Evolutionary conservation across 2,329 filamentous ascomycete genomes (phyloP).

Genomic region (Sporothrix mexicana): DNA sequence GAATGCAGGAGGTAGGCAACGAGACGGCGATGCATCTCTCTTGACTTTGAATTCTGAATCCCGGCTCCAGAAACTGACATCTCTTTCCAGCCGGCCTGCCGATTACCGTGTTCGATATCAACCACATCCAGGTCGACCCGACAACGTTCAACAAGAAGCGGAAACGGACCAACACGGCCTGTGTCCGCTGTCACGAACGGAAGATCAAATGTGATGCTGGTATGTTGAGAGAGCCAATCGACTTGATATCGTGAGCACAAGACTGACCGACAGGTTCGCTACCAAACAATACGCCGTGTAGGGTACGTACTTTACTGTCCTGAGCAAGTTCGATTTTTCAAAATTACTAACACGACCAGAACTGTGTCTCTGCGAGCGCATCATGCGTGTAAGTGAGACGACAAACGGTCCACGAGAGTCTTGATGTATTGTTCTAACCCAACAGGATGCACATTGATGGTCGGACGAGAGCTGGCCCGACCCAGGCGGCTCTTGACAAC

Average conservation of each 20-base stretch:
- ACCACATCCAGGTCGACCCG: constrained; percentile 35
- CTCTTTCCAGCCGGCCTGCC: constrained; percentile 12
- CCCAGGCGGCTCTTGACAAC: neutral
- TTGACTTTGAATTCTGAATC: neutral
- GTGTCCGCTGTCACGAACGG: constrained; percentile 36
- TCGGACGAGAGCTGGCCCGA: constrained; percentile 22
- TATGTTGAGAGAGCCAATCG: constrained; percentile 18
- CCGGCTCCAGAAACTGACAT: neutral
- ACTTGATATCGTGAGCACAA: neutral
- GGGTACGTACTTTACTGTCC: neutral
- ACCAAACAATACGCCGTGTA: constrained; percentile 28
- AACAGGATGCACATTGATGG: constrained; percentile 33
- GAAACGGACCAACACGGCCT: constrained; percentile 32
- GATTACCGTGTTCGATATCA: constrained; percentile 30
- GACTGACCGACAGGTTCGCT: constrained; percentile 7
- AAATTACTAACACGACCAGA: constrained; percentile 7
- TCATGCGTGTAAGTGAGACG: constrained; percentile 18
- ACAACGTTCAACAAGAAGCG: constrained; percentile 35
- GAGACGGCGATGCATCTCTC: neutral
- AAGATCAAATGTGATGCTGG: constrained; percentile 35
- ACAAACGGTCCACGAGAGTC: no score
- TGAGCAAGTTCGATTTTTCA: no score
- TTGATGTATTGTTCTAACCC: neutral
- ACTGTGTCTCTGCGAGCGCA: constrained; percentile 22
- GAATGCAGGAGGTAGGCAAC: constrained; percentile 12